phyloP scores from a whole-genome alignment of 129 eudicot species.

The Helianthus annuus region HanXRQr2.0-SUNRISE NC_035449.2:125957237-125957736 shows the following conservation, averaged over 20 bases:
- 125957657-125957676: conserved; percentile 72
- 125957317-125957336: no score
- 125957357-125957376: background rate
- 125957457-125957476: conserved; percentile 99
- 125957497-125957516: conserved; percentile 4
- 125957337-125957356: no score
- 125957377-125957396: background rate
- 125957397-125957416: no score
- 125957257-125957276: no score
- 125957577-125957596: conserved; percentile 44
- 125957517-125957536: background rate
- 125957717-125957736: conserved; percentile 44
- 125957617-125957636: conserved; percentile 98
- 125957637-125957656: conserved; percentile 91
- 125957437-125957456: conserved; percentile 72
- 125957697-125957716: conserved; percentile 95
- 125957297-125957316: no score
- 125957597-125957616: conserved; percentile 72
- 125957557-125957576: no score
- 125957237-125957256: no score
- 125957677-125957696: conserved; percentile 90
- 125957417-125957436: background rate
- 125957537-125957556: no score
- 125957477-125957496: conserved; percentile 77
- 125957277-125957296: no score